Conservation (phyloP, 2,329 filamentous ascomycete species). For the Xylaria sp. region DNA sequence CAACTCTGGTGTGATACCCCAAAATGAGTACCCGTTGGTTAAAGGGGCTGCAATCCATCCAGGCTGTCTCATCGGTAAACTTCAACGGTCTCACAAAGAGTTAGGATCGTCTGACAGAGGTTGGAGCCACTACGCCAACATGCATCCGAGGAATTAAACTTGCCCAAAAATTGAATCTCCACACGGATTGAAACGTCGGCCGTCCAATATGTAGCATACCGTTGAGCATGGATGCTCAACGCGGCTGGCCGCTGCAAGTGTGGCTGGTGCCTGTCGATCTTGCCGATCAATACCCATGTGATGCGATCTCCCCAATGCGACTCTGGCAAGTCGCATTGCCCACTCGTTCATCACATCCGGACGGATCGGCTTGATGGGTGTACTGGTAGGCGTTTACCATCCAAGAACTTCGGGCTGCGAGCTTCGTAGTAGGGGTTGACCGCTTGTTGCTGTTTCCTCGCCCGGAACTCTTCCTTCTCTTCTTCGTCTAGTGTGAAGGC, state of each 20-base stretch:
- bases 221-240: constrained; percentile 6
- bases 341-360: constrained; percentile 31
- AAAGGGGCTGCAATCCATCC: background rate
- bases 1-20: constrained; percentile 2
- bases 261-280: constrained; percentile 23
- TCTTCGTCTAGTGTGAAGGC: constrained; percentile 73
- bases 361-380: constrained; percentile 20
- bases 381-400: constrained; percentile 60
- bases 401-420: constrained; percentile 64
- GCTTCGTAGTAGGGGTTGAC: constrained; percentile 62
- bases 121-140: background rate
- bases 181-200: background rate
- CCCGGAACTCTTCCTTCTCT: constrained; percentile 69
- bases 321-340: constrained; percentile 10
- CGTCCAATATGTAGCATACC: background rate
- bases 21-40: background rate
- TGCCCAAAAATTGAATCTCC: background rate
- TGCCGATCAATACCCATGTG: constrained; percentile 21
- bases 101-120: background rate
- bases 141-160: background rate
- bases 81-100: background rate
- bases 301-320: constrained; percentile 1
- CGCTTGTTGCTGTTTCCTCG: constrained; percentile 59
- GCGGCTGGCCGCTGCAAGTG: constrained; percentile 9
- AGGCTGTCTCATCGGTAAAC: background rate